These are phyloP conservation scores for Polyrhizophydium stewartii DNA, from an alignment of 371 early-diverging fungal species.

Conservation along the genomic window DNA sequence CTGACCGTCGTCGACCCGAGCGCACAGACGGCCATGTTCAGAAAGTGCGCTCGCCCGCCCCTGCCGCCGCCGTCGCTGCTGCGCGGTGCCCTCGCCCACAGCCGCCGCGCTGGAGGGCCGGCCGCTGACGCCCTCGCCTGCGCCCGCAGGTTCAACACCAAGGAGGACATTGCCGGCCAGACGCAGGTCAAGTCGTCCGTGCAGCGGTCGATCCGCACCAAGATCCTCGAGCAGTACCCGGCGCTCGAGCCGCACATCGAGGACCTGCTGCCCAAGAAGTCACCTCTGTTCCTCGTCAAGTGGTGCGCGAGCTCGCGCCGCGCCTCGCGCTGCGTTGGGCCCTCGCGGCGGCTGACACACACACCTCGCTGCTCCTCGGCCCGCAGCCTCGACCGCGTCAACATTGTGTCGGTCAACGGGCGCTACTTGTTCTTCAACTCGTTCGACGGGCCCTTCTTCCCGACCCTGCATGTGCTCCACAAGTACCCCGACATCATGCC, in stretches of 20 bases:
- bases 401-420: conserved; percentile 74
- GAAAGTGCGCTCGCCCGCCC: neutral
- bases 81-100: too few species aligned
- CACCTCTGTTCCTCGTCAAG: conserved; percentile 78
- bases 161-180: conserved; percentile 77
- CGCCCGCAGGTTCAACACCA: conserved; percentile 61
- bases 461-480: conserved; percentile 83
- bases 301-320: conserved; percentile 47
- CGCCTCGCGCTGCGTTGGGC: neutral
- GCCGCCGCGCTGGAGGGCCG: too few species aligned
- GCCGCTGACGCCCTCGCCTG: too few species aligned
- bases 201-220: conserved; percentile 80
- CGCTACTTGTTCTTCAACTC: conserved; percentile 89
- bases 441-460: conserved; percentile 88
- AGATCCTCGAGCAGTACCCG: conserved; percentile 84
- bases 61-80: neutral
- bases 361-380: neutral
- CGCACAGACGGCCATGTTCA: neutral
- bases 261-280: conserved; percentile 91
- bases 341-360: neutral
- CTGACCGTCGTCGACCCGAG: too few species aligned
- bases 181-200: conserved; percentile 89
- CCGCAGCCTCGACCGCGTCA: conserved; percentile 78
- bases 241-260: conserved; percentile 79
- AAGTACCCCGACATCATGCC: conserved; percentile 93